Evolutionary conservation across 768 basidiomycete genomes (phyloP).

Genomic region (Holtermannia corniformis): DNA sequence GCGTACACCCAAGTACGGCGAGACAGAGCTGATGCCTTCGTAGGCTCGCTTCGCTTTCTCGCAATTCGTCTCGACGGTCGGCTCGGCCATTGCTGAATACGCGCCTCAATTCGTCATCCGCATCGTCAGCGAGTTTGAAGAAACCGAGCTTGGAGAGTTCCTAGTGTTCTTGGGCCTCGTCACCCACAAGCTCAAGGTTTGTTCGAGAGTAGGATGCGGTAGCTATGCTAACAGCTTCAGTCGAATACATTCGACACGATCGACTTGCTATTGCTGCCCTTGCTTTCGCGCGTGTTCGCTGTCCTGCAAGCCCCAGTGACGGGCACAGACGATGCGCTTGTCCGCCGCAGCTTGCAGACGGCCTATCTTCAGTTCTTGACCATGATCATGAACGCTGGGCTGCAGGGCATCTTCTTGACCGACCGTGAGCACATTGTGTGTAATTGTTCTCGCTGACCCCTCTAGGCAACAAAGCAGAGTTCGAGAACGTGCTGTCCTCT

Average conservation of each 20-base stretch:
- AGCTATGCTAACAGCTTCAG: conserved; percentile 44
- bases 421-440: conserved; percentile 53
- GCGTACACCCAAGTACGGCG: conserved; percentile 33
- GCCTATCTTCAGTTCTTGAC: conserved; percentile 78
- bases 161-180: conserved; percentile 88
- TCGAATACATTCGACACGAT: conserved; percentile 76
- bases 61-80: conserved; percentile 79
- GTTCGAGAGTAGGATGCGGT: conserved; percentile 12
- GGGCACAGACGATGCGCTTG: conserved; percentile 73
- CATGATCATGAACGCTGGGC: conserved; percentile 66
- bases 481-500: conserved; percentile 64
- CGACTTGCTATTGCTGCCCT: conserved; percentile 78
- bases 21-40: conserved; percentile 7
- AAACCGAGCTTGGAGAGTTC: conserved; percentile 86
- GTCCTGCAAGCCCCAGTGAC: conserved; percentile 71
- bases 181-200: conserved; percentile 87
- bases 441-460: background rate
- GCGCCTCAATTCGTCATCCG: conserved; percentile 83
- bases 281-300: conserved; percentile 69
- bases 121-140: conserved; percentile 84
- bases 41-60: conserved; percentile 91
- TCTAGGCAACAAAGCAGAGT: conserved; percentile 54
- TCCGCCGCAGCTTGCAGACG: conserved; percentile 72
- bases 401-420: conserved; percentile 77
- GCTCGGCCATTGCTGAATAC: conserved; percentile 71